phyloP scores from a whole-genome alignment of 2,329 filamentous ascomycete genomes.

The Saccharata proteae region DNA sequence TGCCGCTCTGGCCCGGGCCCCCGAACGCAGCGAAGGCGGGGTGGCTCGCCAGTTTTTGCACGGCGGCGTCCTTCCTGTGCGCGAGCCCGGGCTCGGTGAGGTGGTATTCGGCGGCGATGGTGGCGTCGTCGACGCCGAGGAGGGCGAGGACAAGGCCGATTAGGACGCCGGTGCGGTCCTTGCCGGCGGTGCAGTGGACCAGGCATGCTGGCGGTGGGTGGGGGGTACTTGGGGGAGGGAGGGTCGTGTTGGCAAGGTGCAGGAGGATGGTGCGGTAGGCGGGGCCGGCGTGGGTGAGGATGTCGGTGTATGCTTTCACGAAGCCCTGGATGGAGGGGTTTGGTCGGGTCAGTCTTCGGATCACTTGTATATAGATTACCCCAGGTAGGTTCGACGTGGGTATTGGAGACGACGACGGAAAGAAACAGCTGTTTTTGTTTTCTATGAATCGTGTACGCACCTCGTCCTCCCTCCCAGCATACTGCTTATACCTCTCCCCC shows the following conservation, averaged over 20 bases:
- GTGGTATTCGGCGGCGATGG: slow-evolving; percentile 50
- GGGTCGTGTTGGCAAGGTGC: slow-evolving; percentile 36
- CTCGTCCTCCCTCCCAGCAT: slow-evolving; percentile 41
- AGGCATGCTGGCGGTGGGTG: slow-evolving; percentile 38
- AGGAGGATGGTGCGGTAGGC: slow-evolving; percentile 48
- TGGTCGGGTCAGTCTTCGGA: too few relatives aligned
- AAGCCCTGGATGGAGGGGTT: slow-evolving; percentile 44
- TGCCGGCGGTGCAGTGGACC: slow-evolving; percentile 65
- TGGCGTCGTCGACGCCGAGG: slow-evolving; percentile 49
- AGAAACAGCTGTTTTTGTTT: too few relatives aligned
- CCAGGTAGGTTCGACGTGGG: background rate
- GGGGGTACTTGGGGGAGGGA: slow-evolving; percentile 13
- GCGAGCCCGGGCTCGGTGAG: slow-evolving; percentile 47
- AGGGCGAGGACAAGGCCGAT: slow-evolving; percentile 53
- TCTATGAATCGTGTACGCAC: slow-evolving; percentile 13
- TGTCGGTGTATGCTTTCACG: slow-evolving; percentile 49
- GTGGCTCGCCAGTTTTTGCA: slow-evolving; percentile 37
- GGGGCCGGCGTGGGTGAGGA: slow-evolving; percentile 42
- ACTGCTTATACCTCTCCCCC: slow-evolving; percentile 48
- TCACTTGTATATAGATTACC: background rate
- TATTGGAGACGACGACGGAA: slow-evolving; percentile 3
- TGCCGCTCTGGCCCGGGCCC: slow-evolving; percentile 17
- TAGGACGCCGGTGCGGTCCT: slow-evolving; percentile 64
- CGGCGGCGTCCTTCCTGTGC: slow-evolving; percentile 10
- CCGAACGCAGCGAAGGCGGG: slow-evolving; percentile 28